Conservation (phyloP, 169 alveolate species). For the Cryptosporidium xiaoi region DNA sequence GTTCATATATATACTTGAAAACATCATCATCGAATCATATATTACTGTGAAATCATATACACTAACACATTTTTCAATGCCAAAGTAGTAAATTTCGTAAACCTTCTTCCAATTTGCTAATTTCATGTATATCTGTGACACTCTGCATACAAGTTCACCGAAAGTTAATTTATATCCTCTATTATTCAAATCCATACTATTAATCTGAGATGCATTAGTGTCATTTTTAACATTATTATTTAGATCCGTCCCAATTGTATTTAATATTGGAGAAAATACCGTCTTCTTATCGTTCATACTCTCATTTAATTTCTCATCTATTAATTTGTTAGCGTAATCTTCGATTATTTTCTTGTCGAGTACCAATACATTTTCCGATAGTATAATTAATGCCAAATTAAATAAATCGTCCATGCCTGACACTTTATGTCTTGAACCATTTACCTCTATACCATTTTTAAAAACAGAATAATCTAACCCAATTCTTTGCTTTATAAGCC, state of each 20-base stretch:
- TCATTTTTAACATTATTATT: background rate
- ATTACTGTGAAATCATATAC: slow-evolving; percentile 37
- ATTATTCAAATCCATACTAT: background rate
- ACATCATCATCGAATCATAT: slow-evolving; percentile 71
- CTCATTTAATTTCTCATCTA: background rate
- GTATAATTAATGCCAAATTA: background rate
- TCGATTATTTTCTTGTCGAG: background rate
- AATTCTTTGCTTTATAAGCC: background rate
- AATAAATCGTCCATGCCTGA: slow-evolving; percentile 20
- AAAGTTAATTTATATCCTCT: slow-evolving; percentile 18
- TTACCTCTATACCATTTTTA: background rate
- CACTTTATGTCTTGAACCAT: slow-evolving; percentile 5
- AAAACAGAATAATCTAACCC: background rate
- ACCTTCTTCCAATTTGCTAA: slow-evolving; percentile 45
- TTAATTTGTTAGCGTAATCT: slow-evolving; percentile 3
- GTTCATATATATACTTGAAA: slow-evolving; percentile 14
- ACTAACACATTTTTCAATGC: slow-evolving; percentile 18
- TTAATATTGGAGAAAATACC: background rate
- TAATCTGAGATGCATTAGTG: background rate
- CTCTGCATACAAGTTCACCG: slow-evolving; percentile 28
- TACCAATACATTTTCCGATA: slow-evolving; percentile 18
- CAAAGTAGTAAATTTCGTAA: slow-evolving; percentile 7
- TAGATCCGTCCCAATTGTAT: background rate
- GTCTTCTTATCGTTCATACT: background rate
- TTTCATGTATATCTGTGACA: slow-evolving; percentile 50